These are phyloP conservation scores for Chlamydomonas reinhardtii DNA, from an alignment of 163 green algal genomes.

Conservation along the genomic window DNA sequence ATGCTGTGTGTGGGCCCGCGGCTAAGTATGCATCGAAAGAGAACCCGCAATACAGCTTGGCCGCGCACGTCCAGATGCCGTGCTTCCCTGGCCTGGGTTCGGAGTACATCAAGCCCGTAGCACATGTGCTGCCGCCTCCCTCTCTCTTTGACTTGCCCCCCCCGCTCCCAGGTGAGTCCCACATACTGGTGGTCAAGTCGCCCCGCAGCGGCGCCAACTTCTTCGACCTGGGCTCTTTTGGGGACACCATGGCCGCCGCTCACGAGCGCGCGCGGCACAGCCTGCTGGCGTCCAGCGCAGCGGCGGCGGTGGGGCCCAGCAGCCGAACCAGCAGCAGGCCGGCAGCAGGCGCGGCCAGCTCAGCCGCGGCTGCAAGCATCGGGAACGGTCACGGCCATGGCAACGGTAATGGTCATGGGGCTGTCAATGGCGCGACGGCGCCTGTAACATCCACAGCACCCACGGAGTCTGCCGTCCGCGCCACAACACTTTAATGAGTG, in stretches of 20 bases:
- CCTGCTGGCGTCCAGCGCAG: not conserved
- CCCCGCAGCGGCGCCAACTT: constrained; percentile 76
- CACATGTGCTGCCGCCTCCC: too few relatives aligned
- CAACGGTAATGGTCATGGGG: not conserved
- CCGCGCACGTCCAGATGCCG: too few relatives aligned
- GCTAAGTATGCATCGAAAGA: too few relatives aligned
- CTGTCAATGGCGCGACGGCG: not conserved
- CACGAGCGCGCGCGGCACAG: constrained; percentile 52
- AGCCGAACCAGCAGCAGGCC: not conserved
- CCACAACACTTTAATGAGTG: too few relatives aligned
- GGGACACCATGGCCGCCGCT: constrained; percentile 63
- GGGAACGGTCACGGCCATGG: not conserved
- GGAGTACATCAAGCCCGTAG: too few relatives aligned
- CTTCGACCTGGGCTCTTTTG: constrained; percentile 78
- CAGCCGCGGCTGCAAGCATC: too few relatives aligned
- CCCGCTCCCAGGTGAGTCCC: constrained; percentile 39
- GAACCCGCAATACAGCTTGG: too few relatives aligned
- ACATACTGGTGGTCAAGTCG: constrained; percentile 66
- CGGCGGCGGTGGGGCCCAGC: not conserved
- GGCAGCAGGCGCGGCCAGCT: not conserved
- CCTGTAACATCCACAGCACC: not conserved
- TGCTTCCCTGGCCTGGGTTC: too few relatives aligned
- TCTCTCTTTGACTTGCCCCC: not conserved
- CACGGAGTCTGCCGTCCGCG: too few relatives aligned
- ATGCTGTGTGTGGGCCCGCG: too few relatives aligned